Evolutionary conservation across 1,139 yeast species (phyloP), one percentile per base, ranked within the genome.

Genomic region (Scheffersomyces illinoinensis): DNA sequence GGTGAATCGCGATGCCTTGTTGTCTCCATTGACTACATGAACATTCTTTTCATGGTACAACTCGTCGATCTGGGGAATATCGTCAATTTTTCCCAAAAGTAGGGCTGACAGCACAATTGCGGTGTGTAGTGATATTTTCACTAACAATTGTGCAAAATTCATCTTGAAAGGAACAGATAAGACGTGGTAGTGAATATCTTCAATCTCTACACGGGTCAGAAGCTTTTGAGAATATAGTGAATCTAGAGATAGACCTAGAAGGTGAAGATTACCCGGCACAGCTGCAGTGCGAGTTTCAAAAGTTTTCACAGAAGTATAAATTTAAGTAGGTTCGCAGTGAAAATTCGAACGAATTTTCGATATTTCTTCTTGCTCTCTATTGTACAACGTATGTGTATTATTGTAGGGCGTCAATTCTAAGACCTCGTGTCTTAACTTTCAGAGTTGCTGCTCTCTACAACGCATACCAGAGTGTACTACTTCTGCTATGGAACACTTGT

Each of bases 391-490:
- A 79, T 79, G 80, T 72, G 84, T 81, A 81, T 81, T 81, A 81
- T 81, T 81, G 85, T 81, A 80, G 85, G 82, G 85, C 79, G 71
- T 66, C 78, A 71, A 70, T 71, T 75, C 69, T 53, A 63, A 64
- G 68, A 64, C 56, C 56, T 51, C 57, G 24, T 54, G 55, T 63
- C 66, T 67, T 65, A 55, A 56, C 56, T 58, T 69, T 77, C 71
- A 80, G 79, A 79, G 68, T 72, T 75, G 76, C 67, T 70, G 78
- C 84, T 81, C 84, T 80, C 85, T 81, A 81, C 84, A 81, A 81
- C 84, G 71, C 80, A 77, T 78, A 69, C 84, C 68, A 80, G 77
- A 81, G 83, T 73, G 74, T 61, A 77, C 83, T 77, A 76, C 76
- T 69, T 72, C 59, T 61, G 60, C 58, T 53, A 49, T 7, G 26